These are phyloP conservation scores for Gliomastix tumulicola DNA, from an alignment of 2,329 filamentous ascomycete genomes.

Conservation along the genomic window DNA sequence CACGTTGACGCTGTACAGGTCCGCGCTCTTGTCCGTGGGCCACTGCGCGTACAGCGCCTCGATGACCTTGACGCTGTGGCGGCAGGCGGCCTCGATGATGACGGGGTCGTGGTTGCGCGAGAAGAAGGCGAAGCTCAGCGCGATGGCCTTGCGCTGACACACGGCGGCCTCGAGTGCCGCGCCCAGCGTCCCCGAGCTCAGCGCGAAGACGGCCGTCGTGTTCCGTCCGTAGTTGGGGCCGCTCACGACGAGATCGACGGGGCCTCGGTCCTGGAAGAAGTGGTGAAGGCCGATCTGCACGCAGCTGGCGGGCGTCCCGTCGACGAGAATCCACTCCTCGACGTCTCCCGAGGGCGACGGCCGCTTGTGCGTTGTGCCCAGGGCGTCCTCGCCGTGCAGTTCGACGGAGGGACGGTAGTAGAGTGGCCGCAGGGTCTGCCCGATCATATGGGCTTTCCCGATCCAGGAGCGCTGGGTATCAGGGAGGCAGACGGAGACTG, in stretches of 20 bases:
- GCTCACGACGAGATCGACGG: constrained; percentile 69
- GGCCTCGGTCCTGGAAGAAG: constrained; percentile 65
- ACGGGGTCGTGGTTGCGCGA: constrained; percentile 73
- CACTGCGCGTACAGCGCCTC: constrained; percentile 74
- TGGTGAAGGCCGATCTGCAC: constrained; percentile 79
- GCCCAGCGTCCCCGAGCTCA: constrained; percentile 72
- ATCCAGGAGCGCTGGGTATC: constrained; percentile 96
- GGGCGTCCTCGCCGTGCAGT: constrained; percentile 39
- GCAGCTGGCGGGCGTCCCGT: constrained; percentile 75
- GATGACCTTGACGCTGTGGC: constrained; percentile 68
- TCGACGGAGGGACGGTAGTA: constrained; percentile 65
- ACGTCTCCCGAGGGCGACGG: constrained; percentile 46
- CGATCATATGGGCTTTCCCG: constrained; percentile 94
- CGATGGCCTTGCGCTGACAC: constrained; percentile 65
- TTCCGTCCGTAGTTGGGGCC: constrained; percentile 83
- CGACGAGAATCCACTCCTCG: constrained; percentile 76
- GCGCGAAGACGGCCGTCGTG: constrained; percentile 70
- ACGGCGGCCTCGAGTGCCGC: constrained; percentile 72
- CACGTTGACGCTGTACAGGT: constrained; percentile 89
- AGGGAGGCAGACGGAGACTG: constrained; percentile 86
- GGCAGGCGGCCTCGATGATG: constrained; percentile 71
- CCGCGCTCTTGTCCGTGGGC: constrained; percentile 57
- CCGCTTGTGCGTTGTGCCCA: constrained; percentile 51
- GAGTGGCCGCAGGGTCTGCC: constrained; percentile 73
- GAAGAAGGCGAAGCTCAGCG: constrained; percentile 87